Evolutionary conservation across 1,284 basidiomycete genomes (phyloP), one percentile per base, ranked within the genome.

Genomic region (Moesziomyces parantarcticus): DNA sequence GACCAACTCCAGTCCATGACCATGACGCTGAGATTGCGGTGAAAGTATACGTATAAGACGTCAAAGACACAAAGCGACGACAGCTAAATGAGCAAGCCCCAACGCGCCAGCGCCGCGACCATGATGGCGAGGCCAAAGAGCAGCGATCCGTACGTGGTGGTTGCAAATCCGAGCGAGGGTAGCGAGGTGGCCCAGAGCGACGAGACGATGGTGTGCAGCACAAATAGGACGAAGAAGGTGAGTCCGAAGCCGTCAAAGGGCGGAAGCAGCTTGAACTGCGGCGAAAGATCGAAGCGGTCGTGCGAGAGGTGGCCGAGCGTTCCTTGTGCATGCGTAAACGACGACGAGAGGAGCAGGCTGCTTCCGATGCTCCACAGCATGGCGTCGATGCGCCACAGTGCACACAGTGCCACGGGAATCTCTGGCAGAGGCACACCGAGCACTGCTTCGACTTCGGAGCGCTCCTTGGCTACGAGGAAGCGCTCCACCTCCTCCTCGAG

Each of bases 291-390:
- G 52, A 67, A 67, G 8, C 48, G 39, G 20, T 52, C 43, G 13
- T 59, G 58, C 3, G 46, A 47, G 14, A 72, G 53, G 43, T 59
- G 55, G 11, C 69, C 56, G 20, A 78, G 59, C 13, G 58, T 47
- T 2, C 78, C 78, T 36, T 80, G 77, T 3, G 77, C 75, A 6
- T 73, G 63, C 11, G 77, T 76, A 14, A 82, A 64, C 0, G 78
- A 76, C 8, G 78, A 66, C 2, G 74, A 72, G 3, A 79, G 42
- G n/a, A 82, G 63, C 3, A 82, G 55, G 41, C 64, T 71, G 36
- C 69, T 73, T 13, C 76, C 80, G 8, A 82, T 25, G 43, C 79
- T 77, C 80, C 80, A 82, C 23, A 82, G 62, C 46, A 79, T 73
- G 14, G 76, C 76, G 45, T 82, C 80, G 34, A 82, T 58, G 11